Conservation (phyloP, 495 filamentous ascomycete species). For the Clavariopsis aquatica region DNA sequence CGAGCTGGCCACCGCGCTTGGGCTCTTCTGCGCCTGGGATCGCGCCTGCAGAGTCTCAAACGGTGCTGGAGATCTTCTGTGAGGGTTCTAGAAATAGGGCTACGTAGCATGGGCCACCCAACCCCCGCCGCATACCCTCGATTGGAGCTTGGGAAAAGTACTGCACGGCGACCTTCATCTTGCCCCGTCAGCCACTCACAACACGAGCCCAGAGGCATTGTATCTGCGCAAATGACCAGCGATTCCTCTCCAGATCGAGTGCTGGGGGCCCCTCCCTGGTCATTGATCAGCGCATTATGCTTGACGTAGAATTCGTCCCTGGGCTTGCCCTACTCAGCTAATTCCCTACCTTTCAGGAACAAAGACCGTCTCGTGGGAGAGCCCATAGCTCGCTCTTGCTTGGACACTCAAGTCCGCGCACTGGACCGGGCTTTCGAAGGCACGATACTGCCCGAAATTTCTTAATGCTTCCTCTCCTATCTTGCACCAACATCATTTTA, state of each 20-base stretch:
- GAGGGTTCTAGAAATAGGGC: conserved; percentile 41
- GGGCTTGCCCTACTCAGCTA: conserved; percentile 42
- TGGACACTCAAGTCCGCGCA: conserved; percentile 41
- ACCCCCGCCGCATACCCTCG: conserved; percentile 6
- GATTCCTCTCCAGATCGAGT: conserved; percentile 39
- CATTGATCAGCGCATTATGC: conserved; percentile 46
- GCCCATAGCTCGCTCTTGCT: conserved; percentile 34
- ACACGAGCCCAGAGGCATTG: conserved; percentile 38
- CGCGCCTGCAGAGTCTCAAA: conserved; percentile 36
- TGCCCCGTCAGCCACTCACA: conserved; percentile 40
- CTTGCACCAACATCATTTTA: conserved; percentile 37
- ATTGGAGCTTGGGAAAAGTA: conserved; percentile 34
- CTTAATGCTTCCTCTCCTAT: conserved; percentile 40
- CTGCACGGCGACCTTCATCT: conserved; percentile 34
- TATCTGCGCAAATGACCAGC: conserved; percentile 38
- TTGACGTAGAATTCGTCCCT: conserved; percentile 43
- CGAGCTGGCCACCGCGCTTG: conserved; percentile 30
- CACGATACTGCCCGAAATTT: conserved; percentile 33
- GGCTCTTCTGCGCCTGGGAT: conserved; percentile 33
- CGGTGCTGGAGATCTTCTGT: conserved; percentile 40
- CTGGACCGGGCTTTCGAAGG: conserved; percentile 37
- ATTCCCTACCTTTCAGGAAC: conserved; percentile 44
- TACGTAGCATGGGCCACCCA: conserved; percentile 25
- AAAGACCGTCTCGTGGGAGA: conserved; percentile 42
- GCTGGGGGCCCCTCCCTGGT: conserved; percentile 34